phyloP scores from a whole-genome alignment of 805 yeast species.

The Starmerella vitae region DNA sequence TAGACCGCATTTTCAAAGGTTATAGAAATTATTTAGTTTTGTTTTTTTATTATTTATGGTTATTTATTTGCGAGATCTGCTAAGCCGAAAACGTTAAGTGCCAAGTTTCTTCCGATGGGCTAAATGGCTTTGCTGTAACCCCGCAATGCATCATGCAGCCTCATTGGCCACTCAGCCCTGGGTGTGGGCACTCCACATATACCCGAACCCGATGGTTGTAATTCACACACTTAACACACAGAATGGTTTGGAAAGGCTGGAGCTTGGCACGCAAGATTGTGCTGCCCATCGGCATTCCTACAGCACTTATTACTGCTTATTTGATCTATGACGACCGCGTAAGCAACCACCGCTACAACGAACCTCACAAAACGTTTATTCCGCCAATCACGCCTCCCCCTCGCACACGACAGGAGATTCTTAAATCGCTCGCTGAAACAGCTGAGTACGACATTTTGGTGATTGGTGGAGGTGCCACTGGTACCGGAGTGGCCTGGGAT shows the following conservation, averaged over 20 bases:
- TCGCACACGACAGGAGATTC: constrained; percentile 22
- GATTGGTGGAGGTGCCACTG: constrained; percentile 95
- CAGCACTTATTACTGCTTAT: constrained; percentile 17
- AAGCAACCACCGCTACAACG: constrained; percentile 19
- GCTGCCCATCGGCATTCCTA: constrained; percentile 20
- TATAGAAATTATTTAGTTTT: no score
- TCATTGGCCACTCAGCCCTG: no score
- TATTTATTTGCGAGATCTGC: no score
- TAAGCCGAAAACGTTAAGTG: no score
- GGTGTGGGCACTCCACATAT: no score
- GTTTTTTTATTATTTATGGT: no score
- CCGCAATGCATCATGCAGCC: no score
- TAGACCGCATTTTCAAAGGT: no score
- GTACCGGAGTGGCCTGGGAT: constrained; percentile 85
- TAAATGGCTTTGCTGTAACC: no score
- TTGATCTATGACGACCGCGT: constrained; percentile 21
- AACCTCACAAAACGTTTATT: constrained; percentile 19
- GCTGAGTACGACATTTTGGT: constrained; percentile 64
- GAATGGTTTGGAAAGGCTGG: neutral
- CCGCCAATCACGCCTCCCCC: constrained; percentile 23
- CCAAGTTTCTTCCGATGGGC: no score
- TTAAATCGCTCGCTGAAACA: constrained; percentile 25
- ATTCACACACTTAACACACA: no score
- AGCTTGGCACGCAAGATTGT: constrained; percentile 14
- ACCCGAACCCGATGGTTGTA: no score